Conservation (phyloP, 495 filamentous ascomycete species). For the Lentithecium fluviatile region DNA sequence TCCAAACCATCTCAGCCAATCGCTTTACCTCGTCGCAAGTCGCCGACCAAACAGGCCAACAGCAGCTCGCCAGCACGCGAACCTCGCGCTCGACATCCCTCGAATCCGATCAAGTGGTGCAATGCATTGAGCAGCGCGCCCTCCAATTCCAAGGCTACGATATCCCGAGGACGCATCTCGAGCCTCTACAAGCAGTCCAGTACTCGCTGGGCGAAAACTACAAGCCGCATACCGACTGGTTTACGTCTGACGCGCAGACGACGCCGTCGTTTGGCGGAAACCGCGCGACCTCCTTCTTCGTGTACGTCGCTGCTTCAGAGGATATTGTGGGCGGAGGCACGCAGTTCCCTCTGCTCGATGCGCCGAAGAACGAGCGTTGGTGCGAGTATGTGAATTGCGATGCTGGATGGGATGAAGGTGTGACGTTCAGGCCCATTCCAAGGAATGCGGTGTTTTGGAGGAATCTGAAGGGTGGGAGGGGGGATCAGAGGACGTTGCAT, state of each 20-base stretch:
- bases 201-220: slow-evolving; percentile 52
- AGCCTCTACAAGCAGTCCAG: slow-evolving; percentile 56
- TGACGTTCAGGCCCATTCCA: slow-evolving; percentile 52
- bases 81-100: slow-evolving; percentile 26
- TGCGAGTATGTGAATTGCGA: slow-evolving; percentile 35
- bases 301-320: slow-evolving; percentile 23
- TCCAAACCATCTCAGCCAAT: slow-evolving; percentile 20
- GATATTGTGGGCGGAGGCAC: slow-evolving; percentile 31
- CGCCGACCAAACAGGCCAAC: slow-evolving; percentile 23
- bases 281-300: slow-evolving; percentile 38
- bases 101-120: slow-evolving; percentile 9
- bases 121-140: slow-evolving; percentile 36
- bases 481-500: slow-evolving; percentile 50
- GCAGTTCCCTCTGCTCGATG: slow-evolving; percentile 32
- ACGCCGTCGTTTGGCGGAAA: slow-evolving; percentile 49
- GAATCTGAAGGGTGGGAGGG: slow-evolving; percentile 46
- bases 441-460: slow-evolving; percentile 57
- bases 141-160: slow-evolving; percentile 35
- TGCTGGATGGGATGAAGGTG: slow-evolving; percentile 47
- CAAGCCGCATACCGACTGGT: slow-evolving; percentile 60
- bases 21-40: slow-evolving; percentile 25
- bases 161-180: slow-evolving; percentile 51
- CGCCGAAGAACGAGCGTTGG: slow-evolving; percentile 32
- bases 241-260: slow-evolving; percentile 45
- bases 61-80: slow-evolving; percentile 17